Percentiles rank a stretch among this genome's conserved stretches.
Evolutionary conservation across 768 basidiomycete genomes (phyloP).

Genomic region (Russula sp.): DNA sequence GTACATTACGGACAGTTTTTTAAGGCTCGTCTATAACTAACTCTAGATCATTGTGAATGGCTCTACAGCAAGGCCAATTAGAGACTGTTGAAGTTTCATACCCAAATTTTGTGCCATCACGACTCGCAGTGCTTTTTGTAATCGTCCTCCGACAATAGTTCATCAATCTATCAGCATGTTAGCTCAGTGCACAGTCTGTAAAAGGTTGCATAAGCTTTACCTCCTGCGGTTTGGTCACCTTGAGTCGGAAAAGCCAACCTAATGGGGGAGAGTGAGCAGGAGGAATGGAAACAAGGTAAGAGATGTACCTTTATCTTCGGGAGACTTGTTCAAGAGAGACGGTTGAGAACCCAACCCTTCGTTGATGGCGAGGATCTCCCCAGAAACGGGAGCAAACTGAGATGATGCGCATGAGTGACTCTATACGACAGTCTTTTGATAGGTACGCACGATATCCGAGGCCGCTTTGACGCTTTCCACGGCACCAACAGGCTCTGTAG

Average conservation of each 20-base stretch:
- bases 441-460: conserved; percentile 72
- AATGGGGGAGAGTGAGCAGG: conserved; percentile 5
- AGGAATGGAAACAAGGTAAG: not conserved
- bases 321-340: conserved; percentile 79
- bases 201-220: conserved; percentile 33
- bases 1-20: conserved; percentile 9
- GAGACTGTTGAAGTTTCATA: not conserved
- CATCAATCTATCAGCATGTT: conserved; percentile 45
- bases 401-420: conserved; percentile 15
- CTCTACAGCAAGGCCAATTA: not conserved
- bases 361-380: conserved; percentile 76
- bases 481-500: conserved; percentile 67
- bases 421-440: not conserved
- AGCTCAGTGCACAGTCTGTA: conserved; percentile 1
- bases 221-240: conserved; percentile 69
- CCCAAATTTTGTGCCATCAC: conserved; percentile 20
- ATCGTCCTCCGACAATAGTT: conserved; percentile 64
- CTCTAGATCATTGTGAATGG: conserved; percentile 1
- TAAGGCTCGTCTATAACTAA: conserved; percentile 12
- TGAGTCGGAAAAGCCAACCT: conserved; percentile 98
- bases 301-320: conserved; percentile 68
- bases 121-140: conserved; percentile 58
- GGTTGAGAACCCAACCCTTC: conserved; percentile 57
- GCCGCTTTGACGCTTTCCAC: conserved; percentile 97
- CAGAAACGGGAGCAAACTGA: conserved; percentile 91